Base-by-base conservation (phyloP, 192 early-diverging fungal species). In the Rhizophagus sp. region DNA sequence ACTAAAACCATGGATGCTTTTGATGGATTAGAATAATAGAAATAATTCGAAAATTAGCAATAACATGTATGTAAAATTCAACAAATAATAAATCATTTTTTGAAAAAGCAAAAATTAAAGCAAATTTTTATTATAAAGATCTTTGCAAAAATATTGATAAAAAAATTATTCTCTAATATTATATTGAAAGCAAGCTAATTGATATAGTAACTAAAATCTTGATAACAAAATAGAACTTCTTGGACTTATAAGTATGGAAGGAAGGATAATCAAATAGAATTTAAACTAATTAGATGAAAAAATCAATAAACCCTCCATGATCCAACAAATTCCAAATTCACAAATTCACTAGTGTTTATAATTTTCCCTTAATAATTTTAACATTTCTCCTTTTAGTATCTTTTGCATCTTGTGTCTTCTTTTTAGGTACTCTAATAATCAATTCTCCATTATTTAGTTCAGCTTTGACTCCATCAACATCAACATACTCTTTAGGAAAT, bases 1-100 rank as follows among this genome's bases (percentile, higher is more conserved):
- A 82, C 82, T 22, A 69, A 76, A 49, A 89, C 88, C 3, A 85
- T 89, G 82, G 85, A 84, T 24, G 68, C 72, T 24, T 89, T 87
- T 68, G 83, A 77, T n/a, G 74, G 33, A 61, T 36, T 41, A 30
- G 68, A 70, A 44, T 70, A 41, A 67, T 24, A 30, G 4, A 57
- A 57, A 57, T 17, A 17, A 30, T 50, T 50, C 15, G 1, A 50
- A 15, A 50, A 6, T 41, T 41, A 41, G 7, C 6, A 41, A 7
- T 41, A 41, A 30, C 30, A 30, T 30, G 5, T 41, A 41, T 41
- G 39, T 41, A 41, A 41, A 41, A 41, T 41, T 41, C 39, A 41
- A 41, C 7, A 41, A 8, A 41, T 41, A 5, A 41, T 4, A 41
- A 41, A 41, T 41, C 6, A 41, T 41, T 41, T 41, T 41, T 41